A percentile compares a stretch with the other conserved stretches of the same genome.
Conservation (phyloP, 176 grass and related monocot genomes). For the Sorghum bicolor region DNA sequence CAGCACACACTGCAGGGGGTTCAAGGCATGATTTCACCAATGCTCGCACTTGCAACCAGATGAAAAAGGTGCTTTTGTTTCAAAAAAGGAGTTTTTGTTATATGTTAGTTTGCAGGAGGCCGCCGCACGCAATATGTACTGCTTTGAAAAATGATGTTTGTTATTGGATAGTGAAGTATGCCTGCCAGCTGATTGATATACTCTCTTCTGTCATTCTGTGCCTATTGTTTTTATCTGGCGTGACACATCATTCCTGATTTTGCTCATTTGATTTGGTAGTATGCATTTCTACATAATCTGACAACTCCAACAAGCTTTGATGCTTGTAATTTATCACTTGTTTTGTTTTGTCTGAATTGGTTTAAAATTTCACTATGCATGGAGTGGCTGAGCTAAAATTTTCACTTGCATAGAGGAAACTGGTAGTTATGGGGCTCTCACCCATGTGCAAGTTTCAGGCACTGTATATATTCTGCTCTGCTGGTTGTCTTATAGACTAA, state of each 20-base stretch:
- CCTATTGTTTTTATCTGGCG: neutral
- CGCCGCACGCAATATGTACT: neutral
- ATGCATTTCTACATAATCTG: neutral
- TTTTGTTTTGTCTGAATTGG: neutral
- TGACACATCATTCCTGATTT: neutral
- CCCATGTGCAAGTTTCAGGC: neutral
- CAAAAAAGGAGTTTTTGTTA: neutral
- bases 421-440: neutral
- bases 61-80: slow-evolving; percentile 39
- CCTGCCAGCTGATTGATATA: neutral
- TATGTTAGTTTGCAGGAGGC: slow-evolving; percentile 1
- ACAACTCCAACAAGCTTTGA: neutral
- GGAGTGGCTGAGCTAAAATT: neutral
- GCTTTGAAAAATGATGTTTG: slow-evolving; percentile 7
- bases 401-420: neutral
- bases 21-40: slow-evolving; percentile 90
- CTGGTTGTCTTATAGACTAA: neutral
- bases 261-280: slow-evolving; percentile 2
- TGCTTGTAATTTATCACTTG: neutral
- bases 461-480: neutral
- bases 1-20: slow-evolving; percentile 79
- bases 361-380: neutral
- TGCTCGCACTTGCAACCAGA: slow-evolving; percentile 68
- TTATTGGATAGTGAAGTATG: slow-evolving; percentile 7
- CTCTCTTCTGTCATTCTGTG: neutral